These are phyloP conservation scores for Bimuria novae-zelandiae DNA, from an alignment of 2,329 filamentous ascomycete species.

Conservation along the genomic window DNA sequence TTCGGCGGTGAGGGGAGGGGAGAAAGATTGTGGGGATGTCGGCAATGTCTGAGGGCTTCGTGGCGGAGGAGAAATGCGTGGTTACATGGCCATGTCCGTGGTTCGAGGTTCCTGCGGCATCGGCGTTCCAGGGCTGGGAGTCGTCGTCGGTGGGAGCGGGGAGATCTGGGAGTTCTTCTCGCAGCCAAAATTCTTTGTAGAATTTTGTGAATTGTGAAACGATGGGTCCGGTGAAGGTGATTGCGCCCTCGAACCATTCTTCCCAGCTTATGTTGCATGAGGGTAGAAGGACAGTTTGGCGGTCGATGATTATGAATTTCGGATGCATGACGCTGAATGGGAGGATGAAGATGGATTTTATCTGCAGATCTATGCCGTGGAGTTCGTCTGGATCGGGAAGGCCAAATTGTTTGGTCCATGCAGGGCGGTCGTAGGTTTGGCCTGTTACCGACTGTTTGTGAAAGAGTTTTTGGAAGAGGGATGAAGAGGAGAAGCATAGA, in stretches of 20 bases:
- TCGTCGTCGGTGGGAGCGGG: not conserved
- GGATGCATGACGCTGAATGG: constrained; percentile 88
- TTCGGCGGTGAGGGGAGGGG: constrained; percentile 73
- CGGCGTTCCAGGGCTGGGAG: not conserved
- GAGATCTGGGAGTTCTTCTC: constrained; percentile 13
- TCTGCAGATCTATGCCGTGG: constrained; percentile 66
- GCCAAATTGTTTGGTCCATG: constrained; percentile 67
- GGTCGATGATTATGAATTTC: constrained; percentile 78
- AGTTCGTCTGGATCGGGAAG: constrained; percentile 62
- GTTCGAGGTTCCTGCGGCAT: not conserved
- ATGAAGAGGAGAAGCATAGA: constrained; percentile 77
- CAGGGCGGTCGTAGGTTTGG: constrained; percentile 61
- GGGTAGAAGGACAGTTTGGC: constrained; percentile 68
- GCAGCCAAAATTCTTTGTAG: constrained; percentile 71
- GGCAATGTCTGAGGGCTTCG: constrained; percentile 8
- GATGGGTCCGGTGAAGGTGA: constrained; percentile 67
- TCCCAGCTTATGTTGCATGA: constrained; percentile 89
- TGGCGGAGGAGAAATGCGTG: constrained; percentile 1
- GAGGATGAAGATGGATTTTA: constrained; percentile 79
- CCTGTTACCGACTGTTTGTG: constrained; percentile 69
- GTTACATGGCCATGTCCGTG: constrained; percentile 13
- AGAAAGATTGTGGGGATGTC: constrained; percentile 65
- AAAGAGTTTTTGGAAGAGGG: constrained; percentile 73
- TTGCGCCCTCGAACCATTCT: constrained; percentile 80
- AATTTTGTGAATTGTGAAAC: constrained; percentile 68